Percentiles rank a stretch among this genome's conserved stretches.
phyloP scores from a whole-genome alignment of 441 rosid genomes.

The Capsella rubella region DNA sequence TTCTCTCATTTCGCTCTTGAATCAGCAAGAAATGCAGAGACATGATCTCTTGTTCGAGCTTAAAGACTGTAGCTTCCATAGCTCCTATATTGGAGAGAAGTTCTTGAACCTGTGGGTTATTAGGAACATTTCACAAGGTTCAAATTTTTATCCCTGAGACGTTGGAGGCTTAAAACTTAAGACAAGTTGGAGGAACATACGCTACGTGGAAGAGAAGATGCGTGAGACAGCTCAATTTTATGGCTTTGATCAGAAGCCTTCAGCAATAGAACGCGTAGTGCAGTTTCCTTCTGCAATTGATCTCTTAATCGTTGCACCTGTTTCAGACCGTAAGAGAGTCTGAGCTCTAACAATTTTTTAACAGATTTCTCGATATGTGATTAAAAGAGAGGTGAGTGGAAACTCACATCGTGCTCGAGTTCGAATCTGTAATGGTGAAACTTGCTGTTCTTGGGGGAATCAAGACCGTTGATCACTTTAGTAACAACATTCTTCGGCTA shows the following conservation, averaged over 20 bases:
- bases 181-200: slow-evolving; percentile 46
- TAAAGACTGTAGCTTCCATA: slow-evolving; percentile 60
- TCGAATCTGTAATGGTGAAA: slow-evolving; percentile 63
- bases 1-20: slow-evolving; percentile 79
- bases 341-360: neutral
- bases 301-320: slow-evolving; percentile 72
- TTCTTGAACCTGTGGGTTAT: slow-evolving; percentile 53
- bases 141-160: neutral
- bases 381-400: slow-evolving; percentile 23
- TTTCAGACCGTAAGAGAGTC: slow-evolving; percentile 33
- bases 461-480: slow-evolving; percentile 47
- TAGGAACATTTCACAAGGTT: neutral
- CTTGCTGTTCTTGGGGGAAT: slow-evolving; percentile 47
- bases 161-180: slow-evolving; percentile 6
- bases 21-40: slow-evolving; percentile 73
- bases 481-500: slow-evolving; percentile 50
- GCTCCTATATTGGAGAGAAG: slow-evolving; percentile 57
- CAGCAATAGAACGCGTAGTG: slow-evolving; percentile 62
- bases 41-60: slow-evolving; percentile 70
- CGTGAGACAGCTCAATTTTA: slow-evolving; percentile 52
- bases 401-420: slow-evolving; percentile 83
- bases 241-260: slow-evolving; percentile 61
- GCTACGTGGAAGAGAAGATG: slow-evolving; percentile 63
- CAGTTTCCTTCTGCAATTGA: slow-evolving; percentile 70
- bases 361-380: slow-evolving; percentile 2